Percentiles rank a stretch among this genome's conserved stretches.
These are phyloP conservation scores for Acacia crassicarpa DNA, from an alignment of 306 rosid genomes.

Conservation along the genomic window DNA sequence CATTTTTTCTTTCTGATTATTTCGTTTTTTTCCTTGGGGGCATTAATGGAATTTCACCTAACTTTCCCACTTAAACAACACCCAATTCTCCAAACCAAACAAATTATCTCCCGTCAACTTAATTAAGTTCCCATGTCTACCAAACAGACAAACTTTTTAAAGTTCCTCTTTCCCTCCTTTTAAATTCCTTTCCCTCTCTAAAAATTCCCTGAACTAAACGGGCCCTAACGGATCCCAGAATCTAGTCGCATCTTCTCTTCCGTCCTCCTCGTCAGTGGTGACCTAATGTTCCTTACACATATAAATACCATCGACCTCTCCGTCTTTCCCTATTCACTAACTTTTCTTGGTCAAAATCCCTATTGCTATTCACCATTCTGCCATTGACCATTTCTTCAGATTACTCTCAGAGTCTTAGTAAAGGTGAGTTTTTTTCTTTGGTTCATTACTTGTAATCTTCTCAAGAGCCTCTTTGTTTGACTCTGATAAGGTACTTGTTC, in stretches of 20 bases:
- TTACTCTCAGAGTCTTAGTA: not conserved
- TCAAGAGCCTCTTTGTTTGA: not conserved
- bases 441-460: not conserved
- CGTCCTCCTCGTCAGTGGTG: not conserved
- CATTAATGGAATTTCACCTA: no score
- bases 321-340: not conserved
- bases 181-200: no score
- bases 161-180: no score
- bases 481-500: not conserved
- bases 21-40: no score
- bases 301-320: slow-evolving; percentile 15
- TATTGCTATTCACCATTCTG: not conserved
- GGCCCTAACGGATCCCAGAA: no score
- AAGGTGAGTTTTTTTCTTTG: slow-evolving; percentile 31
- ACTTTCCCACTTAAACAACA: no score
- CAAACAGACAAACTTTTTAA: no score
- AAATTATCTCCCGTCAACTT: no score
- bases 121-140: no score
- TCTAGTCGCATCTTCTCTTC: not conserved
- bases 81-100: no score
- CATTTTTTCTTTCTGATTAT: no score
- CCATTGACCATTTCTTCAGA: not conserved
- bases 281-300: slow-evolving; percentile 11
- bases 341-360: not conserved
- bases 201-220: no score